Base-by-base conservation (phyloP, 1,284 basidiomycete genomes). In the Xerocomus minutiporus region DNA sequence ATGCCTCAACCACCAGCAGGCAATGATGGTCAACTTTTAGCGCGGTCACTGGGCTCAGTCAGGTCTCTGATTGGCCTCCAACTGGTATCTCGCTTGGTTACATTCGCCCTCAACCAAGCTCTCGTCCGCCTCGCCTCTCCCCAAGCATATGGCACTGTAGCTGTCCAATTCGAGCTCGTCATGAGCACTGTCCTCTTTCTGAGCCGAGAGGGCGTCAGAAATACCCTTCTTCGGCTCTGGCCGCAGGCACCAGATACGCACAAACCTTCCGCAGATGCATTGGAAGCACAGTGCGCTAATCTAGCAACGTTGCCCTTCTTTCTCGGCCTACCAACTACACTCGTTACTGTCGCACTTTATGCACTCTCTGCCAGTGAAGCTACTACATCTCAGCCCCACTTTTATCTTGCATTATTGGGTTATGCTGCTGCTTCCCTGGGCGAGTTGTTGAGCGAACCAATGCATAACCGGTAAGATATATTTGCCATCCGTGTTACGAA, bases 121-220 rank as follows among this genome's bases (percentile, higher is more conserved):
- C 79, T 97, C 6, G 78, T 97, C 43, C 84, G 93, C 1, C 80
- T 95, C 36, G 86, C 90, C 1, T 85, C 91, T 1, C 94, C 96
- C 0, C 81, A 81, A 48, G 88, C 90, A 13, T 97, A 94, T 62
- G 92, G 91, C 6, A 89, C 88, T 0, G 90, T 89, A 9, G 82
- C 88, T 4, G 86, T 94, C 52, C 91, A 93, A 62, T 89, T 94
- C 68, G 92, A 94, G 63, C 79, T 90, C 32, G 70, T 99, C 28
- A 81, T 92, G 35, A 91, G 88, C 57, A 93, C 93, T 12, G 90
- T 97, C 61, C 78, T 99, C 36, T 97, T 98, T 67, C 78, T 98
- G 7, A 88, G 89, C 29, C 78, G 96, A 9, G 97, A 99, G 69
- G 95, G 94, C 4, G 81, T 98, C 9, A 80, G 94, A 35, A 91